phyloP scores from a whole-genome alignment of 352 stramenopile genomes.

The Phytophthora sansomeana region DNA sequence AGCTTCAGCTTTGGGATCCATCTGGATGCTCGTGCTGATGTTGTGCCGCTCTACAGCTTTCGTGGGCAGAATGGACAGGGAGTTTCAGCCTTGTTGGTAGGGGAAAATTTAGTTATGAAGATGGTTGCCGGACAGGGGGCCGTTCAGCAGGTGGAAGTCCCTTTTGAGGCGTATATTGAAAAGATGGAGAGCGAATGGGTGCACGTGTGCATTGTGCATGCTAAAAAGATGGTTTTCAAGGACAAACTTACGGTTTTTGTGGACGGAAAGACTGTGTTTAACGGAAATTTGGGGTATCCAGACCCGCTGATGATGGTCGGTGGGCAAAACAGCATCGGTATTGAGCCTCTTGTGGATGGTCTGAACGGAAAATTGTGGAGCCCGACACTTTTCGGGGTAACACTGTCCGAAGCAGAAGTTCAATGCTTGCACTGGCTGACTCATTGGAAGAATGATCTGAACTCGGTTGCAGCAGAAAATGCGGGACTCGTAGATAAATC shows the following conservation, averaged over 20 bases:
- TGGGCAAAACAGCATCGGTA: conserved; percentile 78
- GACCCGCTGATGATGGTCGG: conserved; percentile 74
- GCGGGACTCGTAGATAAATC: conserved; percentile 71
- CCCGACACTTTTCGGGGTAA: conserved; percentile 76
- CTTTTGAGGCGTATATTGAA: conserved; percentile 53
- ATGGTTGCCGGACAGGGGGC: conserved; percentile 51
- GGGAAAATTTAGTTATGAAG: conserved; percentile 61
- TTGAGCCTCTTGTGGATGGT: conserved; percentile 51
- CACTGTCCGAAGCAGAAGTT: conserved; percentile 70
- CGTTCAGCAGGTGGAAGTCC: conserved; percentile 63
- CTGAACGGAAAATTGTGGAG: conserved; percentile 81
- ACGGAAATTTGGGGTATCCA: conserved; percentile 74
- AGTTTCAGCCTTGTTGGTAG: conserved; percentile 66
- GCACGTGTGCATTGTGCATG: conserved; percentile 81
- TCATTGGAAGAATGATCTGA: conserved; percentile 78
- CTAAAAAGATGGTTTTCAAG: conserved; percentile 92
- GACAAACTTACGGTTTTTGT: conserved; percentile 83
- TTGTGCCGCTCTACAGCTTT: conserved; percentile 78
- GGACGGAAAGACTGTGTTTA: conserved; percentile 67
- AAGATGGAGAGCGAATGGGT: conserved; percentile 72
- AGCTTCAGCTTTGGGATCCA: conserved; percentile 71
- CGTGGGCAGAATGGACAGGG: conserved; percentile 79
- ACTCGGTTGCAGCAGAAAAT: conserved; percentile 71
- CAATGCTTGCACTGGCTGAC: conserved; percentile 78
- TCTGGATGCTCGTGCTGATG: conserved; percentile 40